These are phyloP conservation scores for Rhodomyrtus psidioides DNA, from an alignment of 441 rosid genomes.

Conservation along the genomic window DNA sequence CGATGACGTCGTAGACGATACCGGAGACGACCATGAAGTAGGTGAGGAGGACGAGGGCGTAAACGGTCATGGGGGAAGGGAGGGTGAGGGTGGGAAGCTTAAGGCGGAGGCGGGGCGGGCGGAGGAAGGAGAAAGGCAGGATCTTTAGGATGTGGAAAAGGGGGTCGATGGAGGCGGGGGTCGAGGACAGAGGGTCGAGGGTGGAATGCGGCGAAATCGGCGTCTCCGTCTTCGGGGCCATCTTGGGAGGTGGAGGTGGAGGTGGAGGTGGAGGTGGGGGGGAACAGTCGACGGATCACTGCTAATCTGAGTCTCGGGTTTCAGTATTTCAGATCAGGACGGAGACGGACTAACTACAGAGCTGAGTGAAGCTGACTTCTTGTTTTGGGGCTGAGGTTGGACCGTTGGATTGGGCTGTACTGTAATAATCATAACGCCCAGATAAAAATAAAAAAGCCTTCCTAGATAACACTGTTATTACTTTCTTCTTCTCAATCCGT, in stretches of 20 bases:
- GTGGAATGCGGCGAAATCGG: not conserved
- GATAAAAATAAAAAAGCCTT: not conserved
- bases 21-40: constrained; percentile 93
- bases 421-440: not conserved
- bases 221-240: constrained; percentile 12
- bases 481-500: not conserved
- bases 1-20: constrained; percentile 82
- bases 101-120: constrained; percentile 82
- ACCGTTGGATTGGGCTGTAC: not conserved
- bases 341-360: not conserved
- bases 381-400: not conserved
- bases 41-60: constrained; percentile 65
- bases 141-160: constrained; percentile 49
- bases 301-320: not conserved
- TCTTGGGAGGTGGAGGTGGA: not conserved
- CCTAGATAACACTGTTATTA: rapidly evolving
- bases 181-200: constrained; percentile 3
- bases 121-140: constrained; percentile 60
- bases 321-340: not conserved
- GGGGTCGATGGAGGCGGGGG: constrained; percentile 41
- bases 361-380: not conserved
- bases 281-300: not conserved
- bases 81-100: constrained; percentile 74
- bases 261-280: rapidly evolving
- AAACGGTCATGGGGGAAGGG: constrained; percentile 84